Percentiles rank a stretch among this genome's conserved stretches.
Conservation (phyloP, 768 basidiomycete genomes). For the Amanita pseudoporphyria region DNA sequence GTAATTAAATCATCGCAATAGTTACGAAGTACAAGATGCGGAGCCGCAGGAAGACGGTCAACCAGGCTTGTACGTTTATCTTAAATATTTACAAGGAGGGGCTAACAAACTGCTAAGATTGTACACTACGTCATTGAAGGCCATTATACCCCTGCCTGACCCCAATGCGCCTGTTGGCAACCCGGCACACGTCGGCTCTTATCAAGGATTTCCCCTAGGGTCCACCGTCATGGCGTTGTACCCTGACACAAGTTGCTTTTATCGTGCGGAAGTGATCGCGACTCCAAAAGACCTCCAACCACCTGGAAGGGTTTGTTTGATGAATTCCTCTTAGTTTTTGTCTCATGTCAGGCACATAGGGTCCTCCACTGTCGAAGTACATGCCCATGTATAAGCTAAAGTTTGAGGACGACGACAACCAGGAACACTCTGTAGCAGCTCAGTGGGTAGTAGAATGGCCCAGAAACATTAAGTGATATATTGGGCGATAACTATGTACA, state of each 20-base stretch:
- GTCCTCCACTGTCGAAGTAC: conserved; percentile 33
- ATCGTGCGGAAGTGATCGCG: conserved; percentile 76
- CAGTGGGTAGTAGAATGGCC: conserved; percentile 83
- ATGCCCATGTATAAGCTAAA: conserved; percentile 65
- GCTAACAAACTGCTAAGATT: conserved; percentile 26
- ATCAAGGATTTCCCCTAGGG: conserved; percentile 62
- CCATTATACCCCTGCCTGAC: conserved; percentile 77
- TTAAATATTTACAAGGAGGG: neutral
- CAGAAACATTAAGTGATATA: conserved; percentile 18
- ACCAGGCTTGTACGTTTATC: conserved; percentile 42
- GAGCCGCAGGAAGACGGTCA: conserved; percentile 78
- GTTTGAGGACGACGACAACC: conserved; percentile 85
- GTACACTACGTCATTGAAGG: conserved; percentile 60
- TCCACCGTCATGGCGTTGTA: conserved; percentile 82
- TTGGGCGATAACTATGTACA: conserved; percentile 2
- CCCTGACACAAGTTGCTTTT: conserved; percentile 87
- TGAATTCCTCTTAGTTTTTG: neutral
- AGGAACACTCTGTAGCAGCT: conserved; percentile 67
- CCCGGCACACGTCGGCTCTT: conserved; percentile 56
- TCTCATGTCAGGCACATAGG: conserved; percentile 12
- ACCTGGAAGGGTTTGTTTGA: conserved; percentile 18
- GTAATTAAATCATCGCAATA: conserved; percentile 18
- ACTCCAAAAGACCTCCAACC: conserved; percentile 41
- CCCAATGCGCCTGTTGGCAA: conserved; percentile 45
- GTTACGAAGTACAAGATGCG: conserved; percentile 81